These are phyloP conservation scores for Fusarium chaquense DNA, from an alignment of 2,329 filamentous ascomycete species.

Conservation along the genomic window DNA sequence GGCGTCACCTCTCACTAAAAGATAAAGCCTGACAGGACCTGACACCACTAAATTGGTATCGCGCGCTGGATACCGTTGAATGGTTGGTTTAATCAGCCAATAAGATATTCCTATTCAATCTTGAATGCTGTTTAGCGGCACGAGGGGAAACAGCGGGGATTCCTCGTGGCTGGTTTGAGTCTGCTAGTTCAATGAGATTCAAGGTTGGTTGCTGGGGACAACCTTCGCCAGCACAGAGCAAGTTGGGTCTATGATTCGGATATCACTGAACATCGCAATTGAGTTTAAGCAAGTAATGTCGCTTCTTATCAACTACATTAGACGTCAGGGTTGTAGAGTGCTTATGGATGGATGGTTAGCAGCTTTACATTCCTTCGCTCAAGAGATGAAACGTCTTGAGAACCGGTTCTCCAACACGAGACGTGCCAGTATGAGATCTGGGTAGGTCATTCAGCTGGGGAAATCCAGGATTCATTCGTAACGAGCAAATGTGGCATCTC, in stretches of 20 bases:
- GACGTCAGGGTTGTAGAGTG: background rate
- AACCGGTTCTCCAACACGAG: background rate
- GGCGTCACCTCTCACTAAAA: conserved; percentile 34
- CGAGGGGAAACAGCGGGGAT: conserved; percentile 34
- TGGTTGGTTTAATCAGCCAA: background rate
- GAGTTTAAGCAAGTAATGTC: background rate
- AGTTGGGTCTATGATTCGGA: background rate
- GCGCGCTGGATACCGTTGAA: conserved; percentile 2
- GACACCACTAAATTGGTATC: conserved; percentile 22
- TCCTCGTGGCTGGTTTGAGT: conserved; percentile 12
- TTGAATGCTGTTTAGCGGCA: conserved; percentile 21
- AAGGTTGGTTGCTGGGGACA: conserved; percentile 36
- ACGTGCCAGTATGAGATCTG: background rate
- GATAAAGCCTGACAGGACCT: conserved; percentile 29
- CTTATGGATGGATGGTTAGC: background rate
- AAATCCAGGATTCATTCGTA: conserved; percentile 4
- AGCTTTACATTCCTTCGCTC: too few species aligned
- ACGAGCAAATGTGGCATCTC: background rate
- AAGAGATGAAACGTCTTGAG: background rate
- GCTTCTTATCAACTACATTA: background rate
- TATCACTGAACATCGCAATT: background rate
- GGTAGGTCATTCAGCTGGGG: background rate
- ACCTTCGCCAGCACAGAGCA: conserved; percentile 12
- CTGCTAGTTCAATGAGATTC: background rate
- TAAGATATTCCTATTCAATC: background rate